phyloP scores from a whole-genome alignment of 2,329 filamentous ascomycete species.

The Trichoderma hamatum region DNA sequence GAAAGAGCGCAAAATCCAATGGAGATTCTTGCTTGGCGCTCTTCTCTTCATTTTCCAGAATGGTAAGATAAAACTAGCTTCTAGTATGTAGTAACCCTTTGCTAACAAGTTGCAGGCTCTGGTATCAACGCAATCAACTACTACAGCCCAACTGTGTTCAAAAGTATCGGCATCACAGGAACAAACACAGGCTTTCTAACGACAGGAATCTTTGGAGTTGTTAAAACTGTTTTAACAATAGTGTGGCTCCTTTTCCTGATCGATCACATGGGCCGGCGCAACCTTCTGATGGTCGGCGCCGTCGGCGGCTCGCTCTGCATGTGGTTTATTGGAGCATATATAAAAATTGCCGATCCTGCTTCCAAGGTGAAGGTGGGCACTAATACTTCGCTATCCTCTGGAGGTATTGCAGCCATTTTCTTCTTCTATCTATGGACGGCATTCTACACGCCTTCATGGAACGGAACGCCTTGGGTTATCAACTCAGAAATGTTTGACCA shows the following conservation, averaged over 20 bases:
- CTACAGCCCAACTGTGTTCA: constrained; percentile 21
- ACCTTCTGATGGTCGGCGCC: constrained; percentile 21
- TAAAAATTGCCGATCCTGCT: constrained; percentile 12
- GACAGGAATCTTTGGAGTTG: constrained; percentile 18
- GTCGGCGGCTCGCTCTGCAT: constrained; percentile 18
- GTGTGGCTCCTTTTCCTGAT: constrained; percentile 21
- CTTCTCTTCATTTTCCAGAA: constrained; percentile 22
- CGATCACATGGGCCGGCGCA: constrained; percentile 19
- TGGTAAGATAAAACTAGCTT: neutral
- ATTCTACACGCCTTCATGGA: constrained; percentile 22
- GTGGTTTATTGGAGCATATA: constrained; percentile 23
- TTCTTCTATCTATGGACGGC: constrained; percentile 23
- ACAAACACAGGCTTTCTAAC: constrained; percentile 21
- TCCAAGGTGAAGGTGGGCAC: constrained; percentile 5
- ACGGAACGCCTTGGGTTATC: constrained; percentile 22
- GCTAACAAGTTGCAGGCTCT: constrained; percentile 4
- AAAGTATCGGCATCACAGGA: constrained; percentile 17
- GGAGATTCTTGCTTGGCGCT: constrained; percentile 15
- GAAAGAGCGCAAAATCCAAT: constrained; percentile 17
- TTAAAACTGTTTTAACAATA: constrained; percentile 9
- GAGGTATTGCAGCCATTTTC: constrained; percentile 20
- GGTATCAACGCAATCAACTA: constrained; percentile 25
- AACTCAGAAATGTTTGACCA: constrained; percentile 25
- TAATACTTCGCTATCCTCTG: neutral
- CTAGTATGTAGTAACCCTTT: no score